Evolutionary conservation across 1,284 basidiomycete genomes (phyloP).

Genomic region (Golubevia sp.): DNA sequence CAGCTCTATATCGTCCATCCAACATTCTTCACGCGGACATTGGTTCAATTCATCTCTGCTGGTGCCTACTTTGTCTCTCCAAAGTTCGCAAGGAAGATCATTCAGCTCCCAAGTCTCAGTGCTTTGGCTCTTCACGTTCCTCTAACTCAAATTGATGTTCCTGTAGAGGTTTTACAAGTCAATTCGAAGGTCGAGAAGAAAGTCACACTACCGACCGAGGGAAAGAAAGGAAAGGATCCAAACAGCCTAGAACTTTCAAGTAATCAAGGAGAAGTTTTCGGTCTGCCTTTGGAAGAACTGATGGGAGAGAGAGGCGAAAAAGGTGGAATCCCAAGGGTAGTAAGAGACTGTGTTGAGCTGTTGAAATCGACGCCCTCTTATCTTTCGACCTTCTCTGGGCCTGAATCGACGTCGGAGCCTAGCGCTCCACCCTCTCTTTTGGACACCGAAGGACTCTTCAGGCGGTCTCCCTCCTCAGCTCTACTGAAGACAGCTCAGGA

Average conservation of each 20-base stretch:
- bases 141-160: conserved; percentile 80
- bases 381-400: too few relatives aligned
- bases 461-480: conserved; percentile 74
- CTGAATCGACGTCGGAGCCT: conserved; percentile 67
- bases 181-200: conserved; percentile 14
- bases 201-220: conserved; percentile 12
- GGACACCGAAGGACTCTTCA: conserved; percentile 77
- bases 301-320: conserved; percentile 83
- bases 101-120: conserved; percentile 74
- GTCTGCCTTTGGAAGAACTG: conserved; percentile 75
- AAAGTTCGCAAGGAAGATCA: conserved; percentile 82
- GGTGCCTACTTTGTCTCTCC: conserved; percentile 85
- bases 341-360: conserved; percentile 76
- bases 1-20: conserved; percentile 83
- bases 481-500: conserved; percentile 75
- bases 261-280: conserved; percentile 75
- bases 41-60: conserved; percentile 77
- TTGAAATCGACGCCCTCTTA: conserved; percentile 50
- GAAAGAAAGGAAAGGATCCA: conserved; percentile 68
- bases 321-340: conserved; percentile 75
- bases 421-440: conserved; percentile 64
- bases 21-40: conserved; percentile 74
- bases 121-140: conserved; percentile 76
- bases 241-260: too few relatives aligned
- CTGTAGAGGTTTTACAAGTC: conserved; percentile 75